phyloP scores from a whole-genome alignment of 2,329 filamentous ascomycete genomes.

The Hypoxylon rubiginosum region DNA sequence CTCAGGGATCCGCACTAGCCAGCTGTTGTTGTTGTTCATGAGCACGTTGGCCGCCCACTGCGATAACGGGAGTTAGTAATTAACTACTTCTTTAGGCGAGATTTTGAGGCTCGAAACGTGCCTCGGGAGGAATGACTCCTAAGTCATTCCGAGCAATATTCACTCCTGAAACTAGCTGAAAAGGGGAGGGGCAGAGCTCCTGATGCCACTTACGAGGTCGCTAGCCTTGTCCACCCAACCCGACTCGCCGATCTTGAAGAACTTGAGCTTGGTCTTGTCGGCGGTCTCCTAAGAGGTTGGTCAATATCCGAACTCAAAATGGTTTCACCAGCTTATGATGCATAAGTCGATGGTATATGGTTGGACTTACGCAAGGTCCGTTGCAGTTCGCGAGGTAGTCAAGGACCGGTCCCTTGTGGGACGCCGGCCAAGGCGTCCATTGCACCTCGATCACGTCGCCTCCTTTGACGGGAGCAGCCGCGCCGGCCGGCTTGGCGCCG shows the following conservation, averaged over 20 bases:
- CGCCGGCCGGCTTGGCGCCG: slow-evolving; percentile 46
- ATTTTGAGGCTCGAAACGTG: too few relatives aligned
- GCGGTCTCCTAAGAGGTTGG: slow-evolving; percentile 27
- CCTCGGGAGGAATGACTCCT: too few relatives aligned
- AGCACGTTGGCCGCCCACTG: slow-evolving; percentile 40
- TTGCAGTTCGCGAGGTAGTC: slow-evolving; percentile 41
- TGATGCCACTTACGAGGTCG: slow-evolving; percentile 8
- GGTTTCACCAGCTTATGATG: background rate
- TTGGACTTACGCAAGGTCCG: slow-evolving; percentile 31
- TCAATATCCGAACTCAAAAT: background rate
- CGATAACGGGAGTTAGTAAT: slow-evolving; percentile 6
- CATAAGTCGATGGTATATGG: background rate
- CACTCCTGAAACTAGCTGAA: too few relatives aligned
- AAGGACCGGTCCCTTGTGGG: slow-evolving; percentile 43
- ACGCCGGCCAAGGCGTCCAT: slow-evolving; percentile 49
- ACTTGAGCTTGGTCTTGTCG: slow-evolving; percentile 41
- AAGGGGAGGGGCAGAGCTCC: too few relatives aligned
- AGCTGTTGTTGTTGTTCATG: slow-evolving; percentile 64
- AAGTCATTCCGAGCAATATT: too few relatives aligned
- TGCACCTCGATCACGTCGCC: slow-evolving; percentile 48
- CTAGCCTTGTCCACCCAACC: slow-evolving; percentile 39
- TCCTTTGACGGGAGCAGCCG: slow-evolving; percentile 47
- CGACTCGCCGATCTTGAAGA: slow-evolving; percentile 43
- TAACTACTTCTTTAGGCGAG: too few relatives aligned
- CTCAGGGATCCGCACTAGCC: slow-evolving; percentile 63